Conservation (phyloP, 2,329 filamentous ascomycete genomes). For the Nigrospora sphaerica region DNA sequence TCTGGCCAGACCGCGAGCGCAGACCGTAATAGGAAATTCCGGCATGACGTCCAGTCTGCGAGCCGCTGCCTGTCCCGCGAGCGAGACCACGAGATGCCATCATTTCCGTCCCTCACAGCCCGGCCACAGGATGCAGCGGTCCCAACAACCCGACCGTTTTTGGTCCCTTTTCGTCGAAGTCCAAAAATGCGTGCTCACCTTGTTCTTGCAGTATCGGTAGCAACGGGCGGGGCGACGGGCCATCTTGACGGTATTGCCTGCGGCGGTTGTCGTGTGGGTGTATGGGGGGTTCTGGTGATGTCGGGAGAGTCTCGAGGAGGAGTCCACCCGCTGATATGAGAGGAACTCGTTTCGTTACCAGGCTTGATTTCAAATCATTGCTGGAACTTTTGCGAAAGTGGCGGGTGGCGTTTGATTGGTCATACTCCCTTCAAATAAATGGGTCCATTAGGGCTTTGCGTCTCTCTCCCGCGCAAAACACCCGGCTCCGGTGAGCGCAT, state of each 20-base stretch:
- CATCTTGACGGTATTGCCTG: constrained; percentile 74
- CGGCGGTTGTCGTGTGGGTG: constrained; percentile 27
- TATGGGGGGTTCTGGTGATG: constrained; percentile 23
- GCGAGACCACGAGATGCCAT: neutral
- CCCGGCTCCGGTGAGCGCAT: too few species aligned
- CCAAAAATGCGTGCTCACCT: constrained; percentile 55
- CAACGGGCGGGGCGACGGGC: constrained; percentile 98
- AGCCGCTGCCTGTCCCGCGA: neutral
- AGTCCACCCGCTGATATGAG: constrained; percentile 17
- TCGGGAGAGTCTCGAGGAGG: constrained; percentile 11
- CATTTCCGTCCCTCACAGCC: neutral
- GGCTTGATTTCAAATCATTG: constrained; percentile 49
- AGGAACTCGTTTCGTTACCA: constrained; percentile 17
- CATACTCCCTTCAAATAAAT: neutral
- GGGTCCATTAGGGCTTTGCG: neutral
- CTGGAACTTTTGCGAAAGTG: constrained; percentile 10
- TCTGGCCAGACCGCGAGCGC: too few species aligned
- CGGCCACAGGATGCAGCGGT: neutral
- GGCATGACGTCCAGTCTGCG: neutral
- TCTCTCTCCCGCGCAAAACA: neutral
- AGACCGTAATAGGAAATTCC: too few species aligned
- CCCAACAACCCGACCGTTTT: neutral
- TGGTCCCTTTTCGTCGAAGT: neutral
- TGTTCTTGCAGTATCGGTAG: constrained; percentile 99
- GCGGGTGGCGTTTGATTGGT: constrained; percentile 3